Percentiles rank a stretch among this genome's conserved stretches.
phyloP scores from a whole-genome alignment of 2,329 filamentous ascomycete species.

The Fusarium burgessii region DNA sequence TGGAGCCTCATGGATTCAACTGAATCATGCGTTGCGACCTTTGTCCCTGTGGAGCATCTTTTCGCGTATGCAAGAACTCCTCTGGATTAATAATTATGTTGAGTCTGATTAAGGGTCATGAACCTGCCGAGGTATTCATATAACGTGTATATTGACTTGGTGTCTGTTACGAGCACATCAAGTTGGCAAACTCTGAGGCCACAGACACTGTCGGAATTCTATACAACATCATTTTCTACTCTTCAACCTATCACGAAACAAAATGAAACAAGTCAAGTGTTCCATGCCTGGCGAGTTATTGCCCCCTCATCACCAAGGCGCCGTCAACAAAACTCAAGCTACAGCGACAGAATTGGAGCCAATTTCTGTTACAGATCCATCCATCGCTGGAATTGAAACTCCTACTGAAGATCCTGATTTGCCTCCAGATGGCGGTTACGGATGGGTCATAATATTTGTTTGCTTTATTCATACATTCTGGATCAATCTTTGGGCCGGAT shows the following conservation, averaged over 20 bases:
- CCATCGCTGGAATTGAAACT: not conserved
- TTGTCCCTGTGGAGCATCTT: not conserved
- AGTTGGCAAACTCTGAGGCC: not conserved
- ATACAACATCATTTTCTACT: fast-evolving
- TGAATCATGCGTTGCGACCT: not conserved
- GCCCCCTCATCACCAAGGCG: not conserved
- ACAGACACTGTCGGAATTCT: fast-evolving
- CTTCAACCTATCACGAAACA: not conserved
- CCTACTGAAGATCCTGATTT: not conserved
- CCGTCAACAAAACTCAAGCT: not conserved
- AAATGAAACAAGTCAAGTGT: not conserved
- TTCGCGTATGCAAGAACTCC: not conserved
- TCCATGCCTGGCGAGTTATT: not conserved
- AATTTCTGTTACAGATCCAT: not conserved
- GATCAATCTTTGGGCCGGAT: not conserved
- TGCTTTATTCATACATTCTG: not conserved
- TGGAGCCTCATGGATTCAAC: not conserved
- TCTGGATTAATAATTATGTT: not conserved
- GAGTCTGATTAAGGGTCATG: not conserved
- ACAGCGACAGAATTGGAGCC: not conserved
- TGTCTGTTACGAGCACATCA: not conserved
- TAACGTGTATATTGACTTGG: not conserved
- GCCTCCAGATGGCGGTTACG: not conserved
- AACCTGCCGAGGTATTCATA: not conserved
- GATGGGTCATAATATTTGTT: not conserved